Evolutionary conservation across 177 flowering plant species (phyloP), one percentile per base, ranked within the genome.

Genomic region (Vitis hybrid): DNA sequence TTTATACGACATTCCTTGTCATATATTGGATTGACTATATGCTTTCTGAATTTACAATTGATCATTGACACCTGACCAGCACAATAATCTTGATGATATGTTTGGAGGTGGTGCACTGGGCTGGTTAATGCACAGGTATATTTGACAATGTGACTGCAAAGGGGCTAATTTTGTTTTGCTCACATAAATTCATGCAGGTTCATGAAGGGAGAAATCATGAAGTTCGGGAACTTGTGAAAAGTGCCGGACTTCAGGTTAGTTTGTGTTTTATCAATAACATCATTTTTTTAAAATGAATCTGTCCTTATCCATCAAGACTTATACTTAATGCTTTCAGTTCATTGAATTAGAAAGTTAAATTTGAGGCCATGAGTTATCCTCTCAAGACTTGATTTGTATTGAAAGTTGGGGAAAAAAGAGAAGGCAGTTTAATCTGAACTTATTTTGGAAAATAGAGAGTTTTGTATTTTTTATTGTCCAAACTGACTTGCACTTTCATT

Each of bases 191-290:
- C 48, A 3, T 77, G 64, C 84, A 95, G 99, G 98, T 95, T 76
- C 94, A 93, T 79, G 98, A 95, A 81, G 99, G 99, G 63, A 82
- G 98, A 80, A 93, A 93, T 65, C 99, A 93, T 83, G 99, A 95
- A 88, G 99, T 93, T 64, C 84, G 97, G 58, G 99, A 95, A 76
- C 88, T 95, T 58, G 95, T 95, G 65, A 95, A 95, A 86, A 85
- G 81, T 83, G 98, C 98, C 73, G 99, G 97, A 65, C 91, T 95
- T 71, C 70, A 84, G 94, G 99, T 93, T 65, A 75, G 81, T 12
- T 60, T 75, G 57, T 27, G 9, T 66, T 46, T 50, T 32, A 60
- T 72, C 18, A 17, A 21, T 13, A 49, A 62, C 61, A 21, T 40
- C 17, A 50, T 67, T 19, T 19, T 52, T 54, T 8, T 50, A 8